A percentile compares a stretch with the other conserved stretches of the same genome.
Conservation (phyloP, 768 basidiomycete species). For the Lactarius sp. region DNA sequence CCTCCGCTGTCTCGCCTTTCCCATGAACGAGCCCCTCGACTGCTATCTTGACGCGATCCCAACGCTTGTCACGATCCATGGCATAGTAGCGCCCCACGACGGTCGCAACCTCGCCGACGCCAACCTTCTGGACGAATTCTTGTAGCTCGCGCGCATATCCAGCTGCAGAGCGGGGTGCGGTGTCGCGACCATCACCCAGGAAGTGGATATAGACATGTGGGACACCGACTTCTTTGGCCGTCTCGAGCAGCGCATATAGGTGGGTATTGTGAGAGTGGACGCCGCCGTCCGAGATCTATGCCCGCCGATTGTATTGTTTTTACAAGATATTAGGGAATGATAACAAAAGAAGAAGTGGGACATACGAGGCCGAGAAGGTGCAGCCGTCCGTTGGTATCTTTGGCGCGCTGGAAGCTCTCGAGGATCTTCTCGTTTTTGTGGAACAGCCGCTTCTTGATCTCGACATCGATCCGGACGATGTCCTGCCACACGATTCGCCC, state of each 20-base stretch:
- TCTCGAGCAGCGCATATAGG: slow-evolving; percentile 84
- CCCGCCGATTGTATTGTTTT: not conserved
- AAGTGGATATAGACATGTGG: slow-evolving; percentile 90
- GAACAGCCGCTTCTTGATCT: slow-evolving; percentile 85
- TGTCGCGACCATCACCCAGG: slow-evolving; percentile 92
- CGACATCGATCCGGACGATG: slow-evolving; percentile 90
- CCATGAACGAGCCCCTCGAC: slow-evolving; percentile 71
- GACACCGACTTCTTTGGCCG: slow-evolving; percentile 80
- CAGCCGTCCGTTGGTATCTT: slow-evolving; percentile 74
- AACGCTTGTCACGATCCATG: slow-evolving; percentile 96
- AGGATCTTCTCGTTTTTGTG: slow-evolving; percentile 73
- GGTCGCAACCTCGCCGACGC: slow-evolving; percentile 77
- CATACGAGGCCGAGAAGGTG: slow-evolving; percentile 83
- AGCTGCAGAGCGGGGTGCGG: slow-evolving; percentile 78
- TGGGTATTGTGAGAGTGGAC: slow-evolving; percentile 96
- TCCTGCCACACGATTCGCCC: slow-evolving; percentile 97
- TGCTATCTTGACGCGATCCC: slow-evolving; percentile 90
- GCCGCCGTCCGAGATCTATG: slow-evolving; percentile 86
- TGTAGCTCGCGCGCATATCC: slow-evolving; percentile 73
- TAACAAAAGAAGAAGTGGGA: not conserved
- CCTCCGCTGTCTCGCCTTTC: slow-evolving; percentile 56
- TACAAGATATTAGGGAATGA: slow-evolving; percentile 29
- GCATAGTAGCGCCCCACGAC: slow-evolving; percentile 91
- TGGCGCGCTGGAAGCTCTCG: slow-evolving; percentile 69
- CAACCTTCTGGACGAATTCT: slow-evolving; percentile 71